A percentile compares a stretch with the other conserved stretches of the same genome.
Evolutionary conservation across 2,329 filamentous ascomycete genomes (phyloP).

Genomic region (Pseudogymnoascus sp.): DNA sequence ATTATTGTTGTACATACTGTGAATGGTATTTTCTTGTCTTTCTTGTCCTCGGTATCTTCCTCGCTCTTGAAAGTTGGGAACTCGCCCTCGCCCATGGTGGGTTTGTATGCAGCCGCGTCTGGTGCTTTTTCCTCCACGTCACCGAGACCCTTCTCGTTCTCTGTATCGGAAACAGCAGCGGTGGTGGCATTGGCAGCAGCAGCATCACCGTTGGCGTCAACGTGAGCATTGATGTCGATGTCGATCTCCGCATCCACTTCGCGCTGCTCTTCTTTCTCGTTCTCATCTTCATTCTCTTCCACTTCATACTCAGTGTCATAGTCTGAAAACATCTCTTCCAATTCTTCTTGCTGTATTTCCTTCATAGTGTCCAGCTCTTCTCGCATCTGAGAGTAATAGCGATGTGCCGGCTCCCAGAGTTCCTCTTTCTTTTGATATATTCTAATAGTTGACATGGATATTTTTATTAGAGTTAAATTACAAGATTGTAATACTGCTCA

Average conservation of each 20-base stretch:
- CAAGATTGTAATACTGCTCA: background rate
- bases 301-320: background rate
- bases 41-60: background rate
- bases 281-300: background rate
- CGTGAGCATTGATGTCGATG: slow-evolving; percentile 26
- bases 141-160: background rate
- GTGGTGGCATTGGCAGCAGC: slow-evolving; percentile 9
- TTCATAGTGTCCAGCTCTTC: background rate
- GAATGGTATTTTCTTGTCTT: background rate
- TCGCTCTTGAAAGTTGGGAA: background rate
- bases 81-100: background rate
- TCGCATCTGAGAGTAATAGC: background rate
- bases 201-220: slow-evolving; percentile 21
- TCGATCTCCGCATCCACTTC: slow-evolving; percentile 19
- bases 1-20: background rate
- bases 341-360: background rate
- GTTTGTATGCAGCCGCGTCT: background rate
- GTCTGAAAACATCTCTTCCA: background rate
- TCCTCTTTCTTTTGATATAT: too few species aligned
- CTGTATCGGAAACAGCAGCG: background rate
- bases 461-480: too few species aligned
- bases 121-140: background rate
- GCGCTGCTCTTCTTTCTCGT: background rate
- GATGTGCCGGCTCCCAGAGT: background rate
- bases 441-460: too few species aligned